Percentiles rank a stretch among this genome's conserved stretches.
Conservation (phyloP, 129 eudicot genomes). For the Flaveria linearis region DNA sequence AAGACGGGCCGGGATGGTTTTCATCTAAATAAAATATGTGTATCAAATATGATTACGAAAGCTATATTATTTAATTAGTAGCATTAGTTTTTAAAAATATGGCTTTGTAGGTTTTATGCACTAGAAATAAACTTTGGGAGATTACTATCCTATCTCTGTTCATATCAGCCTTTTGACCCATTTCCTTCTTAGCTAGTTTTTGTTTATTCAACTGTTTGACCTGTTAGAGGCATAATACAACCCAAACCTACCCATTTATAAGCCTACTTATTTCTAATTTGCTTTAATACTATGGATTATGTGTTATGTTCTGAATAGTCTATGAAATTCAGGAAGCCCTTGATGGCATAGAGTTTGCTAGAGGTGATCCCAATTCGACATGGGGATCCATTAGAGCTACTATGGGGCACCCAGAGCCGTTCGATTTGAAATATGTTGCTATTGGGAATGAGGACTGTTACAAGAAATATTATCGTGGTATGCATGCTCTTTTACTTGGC, state of each 20-base stretch:
- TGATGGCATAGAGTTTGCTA: slow-evolving; percentile 88
- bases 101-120: not conserved
- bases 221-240: not conserved
- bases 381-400: slow-evolving; percentile 92
- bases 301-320: not conserved
- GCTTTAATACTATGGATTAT: not conserved
- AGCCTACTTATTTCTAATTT: not conserved
- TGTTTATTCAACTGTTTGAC: not conserved
- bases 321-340: slow-evolving; percentile 63
- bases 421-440: slow-evolving; percentile 75
- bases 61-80: not conserved
- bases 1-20: not conserved
- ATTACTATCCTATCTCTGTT: not conserved
- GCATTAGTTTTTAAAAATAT: not conserved
- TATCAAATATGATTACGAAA: not conserved
- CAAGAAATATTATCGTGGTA: slow-evolving; percentile 65
- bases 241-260: not conserved
- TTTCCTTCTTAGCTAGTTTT: not conserved
- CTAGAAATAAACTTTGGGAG: not conserved
- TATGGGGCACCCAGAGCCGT: slow-evolving; percentile 87
- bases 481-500: slow-evolving; percentile 20
- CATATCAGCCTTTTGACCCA: not conserved
- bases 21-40: not conserved
- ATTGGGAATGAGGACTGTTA: slow-evolving; percentile 88
- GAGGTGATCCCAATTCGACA: slow-evolving; percentile 66